phyloP scores from a whole-genome alignment of 2,329 filamentous ascomycete species.

The Hypomyces rosellus region DNA sequence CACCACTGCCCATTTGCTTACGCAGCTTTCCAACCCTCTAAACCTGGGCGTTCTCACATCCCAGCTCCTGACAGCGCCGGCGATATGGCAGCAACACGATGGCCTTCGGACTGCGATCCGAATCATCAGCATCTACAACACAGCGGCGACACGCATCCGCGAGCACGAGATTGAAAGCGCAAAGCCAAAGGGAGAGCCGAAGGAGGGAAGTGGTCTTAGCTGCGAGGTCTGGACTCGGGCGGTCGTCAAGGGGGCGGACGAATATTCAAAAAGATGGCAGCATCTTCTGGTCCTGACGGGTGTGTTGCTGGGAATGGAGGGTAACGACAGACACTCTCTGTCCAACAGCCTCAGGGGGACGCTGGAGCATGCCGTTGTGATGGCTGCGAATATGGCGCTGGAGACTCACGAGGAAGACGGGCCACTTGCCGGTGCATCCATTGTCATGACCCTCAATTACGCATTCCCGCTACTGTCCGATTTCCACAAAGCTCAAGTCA shows the following conservation, averaged over 20 bases:
- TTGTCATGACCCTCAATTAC: constrained; percentile 69
- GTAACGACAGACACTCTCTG: constrained; percentile 56
- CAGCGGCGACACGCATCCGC: constrained; percentile 52
- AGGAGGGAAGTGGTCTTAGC: constrained; percentile 37
- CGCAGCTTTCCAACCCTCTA: constrained; percentile 65
- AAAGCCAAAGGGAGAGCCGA: constrained; percentile 19
- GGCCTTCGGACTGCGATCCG: constrained; percentile 58
- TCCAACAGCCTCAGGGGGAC: constrained; percentile 57
- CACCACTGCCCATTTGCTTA: constrained; percentile 61
- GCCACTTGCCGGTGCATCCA: constrained; percentile 39
- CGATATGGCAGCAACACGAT: constrained; percentile 59
- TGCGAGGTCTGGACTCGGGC: constrained; percentile 52
- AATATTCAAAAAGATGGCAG: constrained; percentile 65
- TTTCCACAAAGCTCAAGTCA: constrained; percentile 48
- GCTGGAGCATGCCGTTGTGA: constrained; percentile 66
- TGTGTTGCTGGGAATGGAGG: constrained; percentile 69
- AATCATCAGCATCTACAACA: constrained; percentile 66
- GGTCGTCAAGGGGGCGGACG: constrained; percentile 51
- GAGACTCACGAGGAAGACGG: constrained; percentile 36
- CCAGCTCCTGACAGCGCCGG: constrained; percentile 64
- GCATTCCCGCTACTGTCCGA: constrained; percentile 67
- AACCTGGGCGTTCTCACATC: constrained; percentile 68
- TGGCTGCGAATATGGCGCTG: constrained; percentile 72
- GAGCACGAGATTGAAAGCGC: constrained; percentile 38
- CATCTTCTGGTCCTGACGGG: constrained; percentile 77